Percentiles rank a stretch among this genome's conserved stretches.
These are phyloP conservation scores for Fusarium sp. DNA, from an alignment of 2,329 filamentous ascomycete species.

Conservation along the genomic window DNA sequence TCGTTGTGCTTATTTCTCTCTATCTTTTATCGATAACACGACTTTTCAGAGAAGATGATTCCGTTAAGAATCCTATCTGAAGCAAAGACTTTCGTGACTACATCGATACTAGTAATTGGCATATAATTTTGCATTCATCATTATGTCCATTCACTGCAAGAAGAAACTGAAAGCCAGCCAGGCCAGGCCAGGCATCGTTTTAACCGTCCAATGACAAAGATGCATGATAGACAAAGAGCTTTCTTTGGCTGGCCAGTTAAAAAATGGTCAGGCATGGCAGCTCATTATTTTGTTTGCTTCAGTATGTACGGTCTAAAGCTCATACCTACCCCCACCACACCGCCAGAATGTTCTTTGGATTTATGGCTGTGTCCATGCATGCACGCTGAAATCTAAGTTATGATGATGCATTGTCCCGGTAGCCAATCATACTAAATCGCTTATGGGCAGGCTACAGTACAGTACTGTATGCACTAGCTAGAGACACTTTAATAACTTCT, in stretches of 20 bases:
- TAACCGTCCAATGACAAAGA: background rate
- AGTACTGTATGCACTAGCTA: background rate
- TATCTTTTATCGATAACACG: slow-evolving; percentile 9
- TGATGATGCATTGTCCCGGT: background rate
- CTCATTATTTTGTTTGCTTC: slow-evolving; percentile 6
- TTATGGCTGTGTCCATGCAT: background rate
- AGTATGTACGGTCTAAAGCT: background rate
- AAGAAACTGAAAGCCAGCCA: background rate
- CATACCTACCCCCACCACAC: slow-evolving; percentile 18
- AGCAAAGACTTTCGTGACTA: background rate
- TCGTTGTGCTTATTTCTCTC: slow-evolving; percentile 9
- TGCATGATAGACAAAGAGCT: slow-evolving; percentile 6
- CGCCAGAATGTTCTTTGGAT: slow-evolving; percentile 8
- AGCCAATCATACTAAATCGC: slow-evolving; percentile 7
- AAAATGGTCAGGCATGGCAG: slow-evolving; percentile 1
- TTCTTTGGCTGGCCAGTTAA: background rate
- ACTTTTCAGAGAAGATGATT: background rate
- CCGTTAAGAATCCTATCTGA: background rate
- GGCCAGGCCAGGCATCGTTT: background rate
- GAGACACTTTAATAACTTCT: too few species aligned
- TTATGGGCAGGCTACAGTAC: background rate
- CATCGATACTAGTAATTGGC: background rate
- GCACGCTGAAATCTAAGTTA: slow-evolving; percentile 7
- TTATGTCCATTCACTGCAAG: background rate
- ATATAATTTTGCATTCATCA: background rate